phyloP scores from a whole-genome alignment of 148 eudicot genomes.

The Vaccinium corymbosum region DNA sequence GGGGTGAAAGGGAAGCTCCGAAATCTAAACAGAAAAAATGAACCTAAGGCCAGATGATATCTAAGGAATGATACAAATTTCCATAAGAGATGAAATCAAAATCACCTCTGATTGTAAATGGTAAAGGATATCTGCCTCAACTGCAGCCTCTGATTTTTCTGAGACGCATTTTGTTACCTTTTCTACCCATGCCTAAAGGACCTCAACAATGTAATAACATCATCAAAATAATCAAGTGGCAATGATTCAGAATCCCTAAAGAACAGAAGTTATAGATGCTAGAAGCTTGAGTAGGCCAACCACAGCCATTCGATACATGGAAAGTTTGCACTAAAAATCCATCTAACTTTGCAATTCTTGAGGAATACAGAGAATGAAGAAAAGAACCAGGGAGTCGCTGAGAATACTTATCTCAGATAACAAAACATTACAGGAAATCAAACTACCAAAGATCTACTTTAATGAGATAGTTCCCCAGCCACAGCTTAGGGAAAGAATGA shows the following conservation, averaged over 20 bases:
- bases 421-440: constrained; percentile 2
- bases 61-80: constrained; percentile 1
- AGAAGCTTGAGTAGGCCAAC: not conserved
- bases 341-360: not conserved
- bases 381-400: not conserved
- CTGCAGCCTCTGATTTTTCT: constrained; percentile 54
- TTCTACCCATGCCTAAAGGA: constrained; percentile 59
- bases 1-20: constrained; percentile 51
- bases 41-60: not conserved
- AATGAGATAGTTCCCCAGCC: not conserved
- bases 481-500: not conserved
- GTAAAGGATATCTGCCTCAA: constrained; percentile 56
- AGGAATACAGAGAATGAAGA: not conserved
- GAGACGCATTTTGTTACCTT: constrained; percentile 51
- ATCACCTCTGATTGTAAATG: constrained; percentile 70
- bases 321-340: not conserved
- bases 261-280: not conserved
- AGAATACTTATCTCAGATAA: not conserved
- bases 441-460: not conserved
- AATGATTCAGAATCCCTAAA: not conserved
- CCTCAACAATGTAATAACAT: constrained; percentile 13
- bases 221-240: constrained; percentile 13
- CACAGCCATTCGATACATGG: not conserved
- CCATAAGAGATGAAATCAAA: constrained; percentile 6
- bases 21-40: constrained; percentile 38